phyloP scores from a whole-genome alignment of 495 filamentous ascomycete genomes.

The Penicillium desertorum region DNA sequence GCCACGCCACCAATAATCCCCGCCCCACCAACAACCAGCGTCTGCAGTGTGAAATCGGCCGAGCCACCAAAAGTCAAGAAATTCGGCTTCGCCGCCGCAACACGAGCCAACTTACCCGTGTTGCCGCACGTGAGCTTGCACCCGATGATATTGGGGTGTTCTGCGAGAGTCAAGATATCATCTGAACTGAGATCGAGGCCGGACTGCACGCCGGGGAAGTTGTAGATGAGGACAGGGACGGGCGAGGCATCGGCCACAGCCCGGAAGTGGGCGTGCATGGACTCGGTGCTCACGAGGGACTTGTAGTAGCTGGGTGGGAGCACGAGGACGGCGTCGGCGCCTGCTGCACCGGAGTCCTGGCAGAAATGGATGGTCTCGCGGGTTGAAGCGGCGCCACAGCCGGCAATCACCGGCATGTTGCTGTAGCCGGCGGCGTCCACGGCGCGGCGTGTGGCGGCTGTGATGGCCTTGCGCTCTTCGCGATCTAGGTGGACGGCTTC shows the following conservation, averaged over 20 bases:
- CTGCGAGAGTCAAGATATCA: conserved; percentile 67
- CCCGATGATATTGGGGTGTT: conserved; percentile 84
- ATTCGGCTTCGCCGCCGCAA: conserved; percentile 62
- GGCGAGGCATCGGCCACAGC: conserved; percentile 78
- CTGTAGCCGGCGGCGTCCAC: conserved; percentile 68
- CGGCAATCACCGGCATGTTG: conserved; percentile 76
- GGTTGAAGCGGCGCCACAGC: conserved; percentile 80
- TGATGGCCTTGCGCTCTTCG: conserved; percentile 67
- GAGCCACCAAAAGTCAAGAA: conserved; percentile 88
- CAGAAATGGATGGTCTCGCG: conserved; percentile 81
- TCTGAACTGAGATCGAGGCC: conserved; percentile 85
- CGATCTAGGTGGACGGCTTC: conserved; percentile 80
- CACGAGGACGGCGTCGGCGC: conserved; percentile 81
- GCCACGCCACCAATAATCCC: conserved; percentile 83
- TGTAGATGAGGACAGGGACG: conserved; percentile 89
- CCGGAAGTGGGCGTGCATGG: conserved; percentile 70
- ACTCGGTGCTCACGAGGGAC: conserved; percentile 54
- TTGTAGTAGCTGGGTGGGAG: conserved; percentile 87
- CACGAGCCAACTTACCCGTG: conserved; percentile 83
- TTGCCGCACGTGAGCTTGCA: conserved; percentile 94
- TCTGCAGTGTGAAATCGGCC: conserved; percentile 85
- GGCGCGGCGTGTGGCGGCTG: conserved; percentile 69
- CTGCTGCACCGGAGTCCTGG: conserved; percentile 68
- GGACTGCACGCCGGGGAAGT: conserved; percentile 79
- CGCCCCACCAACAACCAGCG: conserved; percentile 77